These are phyloP conservation scores for Alternaria sp. DNA, from an alignment of 2,329 filamentous ascomycete species.

Conservation along the genomic window DNA sequence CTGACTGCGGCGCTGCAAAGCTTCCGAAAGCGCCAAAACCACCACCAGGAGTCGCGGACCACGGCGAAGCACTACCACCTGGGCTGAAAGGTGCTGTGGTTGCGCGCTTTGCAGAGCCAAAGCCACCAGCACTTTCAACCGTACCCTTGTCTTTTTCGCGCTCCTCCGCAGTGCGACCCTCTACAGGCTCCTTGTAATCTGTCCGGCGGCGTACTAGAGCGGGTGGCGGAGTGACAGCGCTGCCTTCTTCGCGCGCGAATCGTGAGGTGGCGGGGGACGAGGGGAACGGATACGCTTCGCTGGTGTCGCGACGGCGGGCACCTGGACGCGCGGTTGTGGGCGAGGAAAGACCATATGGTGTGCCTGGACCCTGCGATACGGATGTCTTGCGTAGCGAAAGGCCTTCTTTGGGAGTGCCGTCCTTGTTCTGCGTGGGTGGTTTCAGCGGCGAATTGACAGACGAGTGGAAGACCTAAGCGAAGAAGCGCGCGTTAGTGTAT, in stretches of 20 bases:
- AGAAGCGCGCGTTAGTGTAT: constrained; percentile 23
- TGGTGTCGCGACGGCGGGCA: constrained; percentile 84
- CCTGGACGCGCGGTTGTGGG: constrained; percentile 77
- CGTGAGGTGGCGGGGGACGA: constrained; percentile 69
- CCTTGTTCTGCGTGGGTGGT: constrained; percentile 77
- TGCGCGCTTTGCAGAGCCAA: constrained; percentile 65
- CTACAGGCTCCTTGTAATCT: constrained; percentile 63
- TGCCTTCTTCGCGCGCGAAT: constrained; percentile 70
- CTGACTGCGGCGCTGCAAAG: constrained; percentile 69
- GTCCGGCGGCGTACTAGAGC: constrained; percentile 68
- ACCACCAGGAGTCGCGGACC: constrained; percentile 67
- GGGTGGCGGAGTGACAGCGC: constrained; percentile 67
- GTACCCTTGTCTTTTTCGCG: constrained; percentile 58
- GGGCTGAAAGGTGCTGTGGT: constrained; percentile 63
- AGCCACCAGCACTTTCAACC: constrained; percentile 55
- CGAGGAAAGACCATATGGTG: constrained; percentile 74
- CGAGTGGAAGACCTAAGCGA: constrained; percentile 73
- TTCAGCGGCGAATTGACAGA: constrained; percentile 96
- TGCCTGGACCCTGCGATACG: constrained; percentile 73
- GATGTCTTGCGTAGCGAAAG: constrained; percentile 81
- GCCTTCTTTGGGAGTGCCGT: constrained; percentile 62
- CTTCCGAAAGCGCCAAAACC: constrained; percentile 86
- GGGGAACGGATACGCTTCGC: constrained; percentile 69
- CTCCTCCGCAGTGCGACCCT: constrained; percentile 57
- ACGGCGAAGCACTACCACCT: constrained; percentile 62